Conservation (phyloP, 2,329 filamentous ascomycete species). For the Capronia epimyces region DNA sequence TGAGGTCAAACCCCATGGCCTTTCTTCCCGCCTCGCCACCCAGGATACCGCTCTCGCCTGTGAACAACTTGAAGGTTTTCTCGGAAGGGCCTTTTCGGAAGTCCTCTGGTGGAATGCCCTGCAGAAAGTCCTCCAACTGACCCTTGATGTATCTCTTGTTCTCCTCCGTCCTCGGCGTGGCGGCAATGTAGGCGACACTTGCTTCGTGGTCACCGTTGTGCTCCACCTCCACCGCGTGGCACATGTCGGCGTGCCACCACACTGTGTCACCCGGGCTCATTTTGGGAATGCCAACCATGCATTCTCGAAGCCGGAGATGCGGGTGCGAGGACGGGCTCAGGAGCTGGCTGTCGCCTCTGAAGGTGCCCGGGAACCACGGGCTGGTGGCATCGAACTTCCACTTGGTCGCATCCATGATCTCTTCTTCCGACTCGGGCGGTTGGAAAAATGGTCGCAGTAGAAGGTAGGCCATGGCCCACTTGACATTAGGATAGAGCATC, state of each 20-base stretch:
- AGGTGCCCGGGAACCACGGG: constrained; percentile 39
- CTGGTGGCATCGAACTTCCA: constrained; percentile 35
- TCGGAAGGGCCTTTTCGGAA: constrained; percentile 20
- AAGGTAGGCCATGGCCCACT: constrained; percentile 37
- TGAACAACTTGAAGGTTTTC: constrained; percentile 16
- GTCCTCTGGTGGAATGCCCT: constrained; percentile 45
- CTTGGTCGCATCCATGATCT: constrained; percentile 36
- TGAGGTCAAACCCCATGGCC: constrained; percentile 22
- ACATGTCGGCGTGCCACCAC: constrained; percentile 41
- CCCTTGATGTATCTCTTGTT: constrained; percentile 41
- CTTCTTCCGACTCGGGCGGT: constrained; percentile 30
- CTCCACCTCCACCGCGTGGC: constrained; percentile 40
- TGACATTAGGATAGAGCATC: constrained; percentile 40
- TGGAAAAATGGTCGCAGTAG: constrained; percentile 42
- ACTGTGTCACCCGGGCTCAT: constrained; percentile 40
- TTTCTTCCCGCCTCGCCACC: constrained; percentile 19
- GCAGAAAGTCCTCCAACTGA: constrained; percentile 47
- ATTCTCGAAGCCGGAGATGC: constrained; percentile 37
- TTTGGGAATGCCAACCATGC: constrained; percentile 37
- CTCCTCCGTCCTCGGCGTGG: constrained; percentile 34
- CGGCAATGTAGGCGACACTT: constrained; percentile 36
- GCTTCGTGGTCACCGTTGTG: constrained; percentile 35
- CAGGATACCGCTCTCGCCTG: constrained; percentile 16
- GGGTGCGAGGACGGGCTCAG: constrained; percentile 43
- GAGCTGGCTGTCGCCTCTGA: constrained; percentile 34